Conservation (phyloP, 805 yeast genomes). For the Candida ovalis region DNA sequence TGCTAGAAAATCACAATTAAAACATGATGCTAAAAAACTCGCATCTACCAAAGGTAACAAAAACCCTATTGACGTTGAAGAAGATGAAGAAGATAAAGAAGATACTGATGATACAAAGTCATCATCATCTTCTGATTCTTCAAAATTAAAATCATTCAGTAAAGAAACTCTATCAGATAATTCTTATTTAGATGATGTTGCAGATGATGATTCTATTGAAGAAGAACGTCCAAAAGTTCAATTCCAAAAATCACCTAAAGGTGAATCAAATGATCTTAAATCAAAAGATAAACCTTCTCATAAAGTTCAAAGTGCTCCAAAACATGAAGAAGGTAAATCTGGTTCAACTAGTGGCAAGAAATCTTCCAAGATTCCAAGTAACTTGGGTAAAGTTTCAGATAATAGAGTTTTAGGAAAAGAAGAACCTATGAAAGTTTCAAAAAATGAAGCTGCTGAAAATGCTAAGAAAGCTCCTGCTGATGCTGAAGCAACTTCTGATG, state of each 20-base stretch:
- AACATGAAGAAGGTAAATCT: neutral
- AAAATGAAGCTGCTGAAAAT: neutral
- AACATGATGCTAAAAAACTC: neutral
- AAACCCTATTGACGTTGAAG: neutral
- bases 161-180: neutral
- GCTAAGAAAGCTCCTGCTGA: neutral
- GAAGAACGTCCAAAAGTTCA: neutral
- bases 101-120: neutral
- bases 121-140: neutral
- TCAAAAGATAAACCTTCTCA: neutral
- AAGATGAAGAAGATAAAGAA: neutral
- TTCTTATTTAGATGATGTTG: neutral
- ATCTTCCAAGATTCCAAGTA: constrained; percentile 12
- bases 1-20: neutral
- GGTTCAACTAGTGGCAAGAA: neutral
- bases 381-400: constrained; percentile 10
- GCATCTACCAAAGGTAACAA: neutral
- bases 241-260: neutral
- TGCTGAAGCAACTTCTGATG: neutral
- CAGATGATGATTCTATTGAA: neutral
- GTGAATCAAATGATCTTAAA: neutral
- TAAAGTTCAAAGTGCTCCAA: neutral
- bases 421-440: constrained; percentile 1
- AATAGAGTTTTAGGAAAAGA: constrained; percentile 11
- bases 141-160: neutral